Evolutionary conservation across 2,329 filamentous ascomycete species (phyloP), one percentile per base, ranked within the genome.

Genomic region (Arthroderma sp.): DNA sequence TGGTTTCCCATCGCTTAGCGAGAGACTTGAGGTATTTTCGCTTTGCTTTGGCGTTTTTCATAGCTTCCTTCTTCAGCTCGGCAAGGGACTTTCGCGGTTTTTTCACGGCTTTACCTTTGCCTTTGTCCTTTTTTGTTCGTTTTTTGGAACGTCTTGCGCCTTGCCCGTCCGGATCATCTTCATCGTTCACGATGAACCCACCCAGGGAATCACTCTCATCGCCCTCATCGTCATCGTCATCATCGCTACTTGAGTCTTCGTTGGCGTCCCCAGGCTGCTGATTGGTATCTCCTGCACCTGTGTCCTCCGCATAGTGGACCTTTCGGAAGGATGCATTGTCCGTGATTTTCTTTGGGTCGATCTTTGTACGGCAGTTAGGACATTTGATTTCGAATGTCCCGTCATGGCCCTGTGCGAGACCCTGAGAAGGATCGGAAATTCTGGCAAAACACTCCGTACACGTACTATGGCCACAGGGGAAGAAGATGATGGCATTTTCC

Each of bases 391-490:
- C 66, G 38, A 60, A 36, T 5, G 38, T 54, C 4, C 59, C 66
- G 41, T 83, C 80, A 31, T 78, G 69, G 4, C 80, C 83, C 46
- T 77, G 70, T 29, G 68, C 73, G 36, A 82, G 65, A 10, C 68
- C 68, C 44, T 70, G 66, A 1, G 71, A 64, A 3, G 79, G 77
- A 50, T 86, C 83, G 0, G 72, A 71, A 39, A 93, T 72, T 44
- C 74, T 77, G 4, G 77, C 72, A 49, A 91, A 79, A 58, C 87
- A 94, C 50, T 87, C 82, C 1, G 73, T 68, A 61, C 87, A 94
- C 27, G 79, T 78, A 48, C 81, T 77, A 56, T 94, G 87, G 1
- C 87, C 87, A 56, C 87, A 94, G 1, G 86, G 86, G 42, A 86
- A 71, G 60, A 88, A 82, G 50, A 94, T 84, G 3, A 75, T 75